A percentile compares a stretch with the other conserved stretches of the same genome.
These are phyloP conservation scores for Pittosporum tobira DNA, from an alignment of 129 eudicot species.

Conservation along the genomic window DNA sequence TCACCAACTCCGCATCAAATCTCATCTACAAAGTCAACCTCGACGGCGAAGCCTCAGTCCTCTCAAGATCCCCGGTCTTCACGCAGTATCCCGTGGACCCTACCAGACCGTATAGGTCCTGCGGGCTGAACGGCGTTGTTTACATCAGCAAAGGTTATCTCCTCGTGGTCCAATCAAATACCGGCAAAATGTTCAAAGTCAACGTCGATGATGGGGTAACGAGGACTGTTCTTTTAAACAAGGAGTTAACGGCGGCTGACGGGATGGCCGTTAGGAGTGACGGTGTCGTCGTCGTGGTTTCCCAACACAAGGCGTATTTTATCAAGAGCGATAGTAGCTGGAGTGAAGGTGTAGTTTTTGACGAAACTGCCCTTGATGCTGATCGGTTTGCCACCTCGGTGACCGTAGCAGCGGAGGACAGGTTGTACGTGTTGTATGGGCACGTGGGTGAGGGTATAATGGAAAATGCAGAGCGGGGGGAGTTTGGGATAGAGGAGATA, in stretches of 20 bases:
- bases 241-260: slow-evolving; percentile 40
- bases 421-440: slow-evolving; percentile 87
- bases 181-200: slow-evolving; percentile 66
- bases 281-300: slow-evolving; percentile 75
- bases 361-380: slow-evolving; percentile 71
- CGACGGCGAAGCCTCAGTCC: slow-evolving; percentile 36
- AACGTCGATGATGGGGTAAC: slow-evolving; percentile 45
- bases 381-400: slow-evolving; percentile 57
- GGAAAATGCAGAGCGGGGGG: slow-evolving; percentile 53
- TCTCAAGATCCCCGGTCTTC: slow-evolving; percentile 48
- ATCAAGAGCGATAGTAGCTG: slow-evolving; percentile 69
- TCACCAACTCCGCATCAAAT: slow-evolving; percentile 64
- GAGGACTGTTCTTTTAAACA: slow-evolving; percentile 41
- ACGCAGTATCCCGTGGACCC: slow-evolving; percentile 28
- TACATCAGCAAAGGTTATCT: slow-evolving; percentile 50
- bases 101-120: slow-evolving; percentile 18
- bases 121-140: slow-evolving; percentile 68
- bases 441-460: slow-evolving; percentile 55
- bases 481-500: slow-evolving; percentile 54
- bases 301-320: slow-evolving; percentile 39
- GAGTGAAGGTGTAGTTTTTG: slow-evolving; percentile 71
- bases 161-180: slow-evolving; percentile 59
- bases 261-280: slow-evolving; percentile 71
- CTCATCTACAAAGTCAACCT: slow-evolving; percentile 53
- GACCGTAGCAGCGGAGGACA: slow-evolving; percentile 55